A percentile compares a stretch with the other conserved stretches of the same genome.
These are phyloP conservation scores for Rhodotorula sp. DNA, from an alignment of 1,284 basidiomycete genomes.

Conservation along the genomic window DNA sequence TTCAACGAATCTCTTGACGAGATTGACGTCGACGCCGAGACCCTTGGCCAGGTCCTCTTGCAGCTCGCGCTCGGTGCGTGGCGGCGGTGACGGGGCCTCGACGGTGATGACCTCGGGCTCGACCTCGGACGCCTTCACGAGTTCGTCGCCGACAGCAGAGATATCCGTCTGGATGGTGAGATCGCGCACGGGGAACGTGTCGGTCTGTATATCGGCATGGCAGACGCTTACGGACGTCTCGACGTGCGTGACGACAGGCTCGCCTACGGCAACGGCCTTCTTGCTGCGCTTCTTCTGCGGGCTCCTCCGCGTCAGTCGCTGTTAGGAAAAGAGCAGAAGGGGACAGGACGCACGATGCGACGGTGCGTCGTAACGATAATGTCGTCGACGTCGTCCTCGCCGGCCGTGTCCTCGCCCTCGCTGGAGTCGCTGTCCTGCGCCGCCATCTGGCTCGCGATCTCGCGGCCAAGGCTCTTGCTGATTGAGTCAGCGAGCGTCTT, in stretches of 20 bases:
- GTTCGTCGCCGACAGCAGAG: conserved; percentile 60
- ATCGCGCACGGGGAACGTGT: conserved; percentile 55
- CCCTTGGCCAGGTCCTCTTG: conserved; percentile 75
- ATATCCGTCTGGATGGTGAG: conserved; percentile 65
- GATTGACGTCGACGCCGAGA: conserved; percentile 70
- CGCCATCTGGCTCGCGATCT: conserved; percentile 67
- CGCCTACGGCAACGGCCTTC: conserved; percentile 29
- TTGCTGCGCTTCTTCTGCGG: conserved; percentile 38
- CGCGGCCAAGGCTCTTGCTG: conserved; percentile 77
- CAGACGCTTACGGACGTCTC: conserved; percentile 63
- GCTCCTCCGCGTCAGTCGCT: neutral
- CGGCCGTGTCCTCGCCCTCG: conserved; percentile 53
- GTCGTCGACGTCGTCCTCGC: conserved; percentile 54
- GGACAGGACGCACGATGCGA: conserved; percentile 46
- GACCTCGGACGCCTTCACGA: conserved; percentile 51
- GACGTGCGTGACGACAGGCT: conserved; percentile 43
- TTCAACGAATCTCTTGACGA: conserved; percentile 71
- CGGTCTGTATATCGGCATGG: conserved; percentile 62
- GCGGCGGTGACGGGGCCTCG: conserved; percentile 46
- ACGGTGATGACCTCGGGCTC: conserved; percentile 40
- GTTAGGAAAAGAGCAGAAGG: neutral
- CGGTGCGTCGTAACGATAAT: conserved; percentile 53
- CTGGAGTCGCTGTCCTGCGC: conserved; percentile 43
- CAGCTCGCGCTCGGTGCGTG: conserved; percentile 55
- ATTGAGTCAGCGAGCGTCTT: conserved; percentile 59